Conservation (phyloP, 495 filamentous ascomycete species). For the Halenospora varia region DNA sequence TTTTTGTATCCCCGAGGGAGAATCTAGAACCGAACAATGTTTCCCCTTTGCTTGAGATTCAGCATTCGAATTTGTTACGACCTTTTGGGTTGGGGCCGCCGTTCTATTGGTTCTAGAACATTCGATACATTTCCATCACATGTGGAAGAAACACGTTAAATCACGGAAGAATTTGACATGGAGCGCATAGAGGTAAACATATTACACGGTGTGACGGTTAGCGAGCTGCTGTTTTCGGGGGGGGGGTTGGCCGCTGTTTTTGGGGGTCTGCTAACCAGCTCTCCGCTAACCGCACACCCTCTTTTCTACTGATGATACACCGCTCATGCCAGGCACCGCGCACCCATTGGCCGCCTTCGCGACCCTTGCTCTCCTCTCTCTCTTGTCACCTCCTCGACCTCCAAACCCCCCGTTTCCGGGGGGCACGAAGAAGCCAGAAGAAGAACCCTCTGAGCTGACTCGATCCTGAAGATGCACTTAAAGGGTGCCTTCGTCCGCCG, state of each 20-base stretch:
- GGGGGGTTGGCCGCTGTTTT: slow-evolving; percentile 11
- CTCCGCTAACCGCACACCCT: slow-evolving; percentile 8
- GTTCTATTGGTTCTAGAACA: no score
- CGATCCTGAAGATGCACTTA: slow-evolving; percentile 13
- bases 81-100: no score
- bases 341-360: slow-evolving; percentile 3
- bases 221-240: slow-evolving; percentile 6
- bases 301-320: neutral
- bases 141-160: no score
- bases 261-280: slow-evolving; percentile 11
- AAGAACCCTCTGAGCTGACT: slow-evolving; percentile 17
- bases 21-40: no score
- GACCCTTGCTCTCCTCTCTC: slow-evolving; percentile 12
- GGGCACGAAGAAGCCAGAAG: slow-evolving; percentile 27
- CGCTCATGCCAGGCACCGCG: slow-evolving; percentile 7
- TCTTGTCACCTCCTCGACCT: slow-evolving; percentile 22
- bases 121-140: no score
- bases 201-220: slow-evolving; percentile 9
- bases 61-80: no score
- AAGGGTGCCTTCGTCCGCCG: slow-evolving; percentile 7
- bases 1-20: no score
- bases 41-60: no score
- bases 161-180: no score
- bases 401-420: slow-evolving; percentile 29
- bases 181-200: no score